phyloP scores from a whole-genome alignment of 2,329 filamentous ascomycete genomes.

The Fusarium anthophilum region DNA sequence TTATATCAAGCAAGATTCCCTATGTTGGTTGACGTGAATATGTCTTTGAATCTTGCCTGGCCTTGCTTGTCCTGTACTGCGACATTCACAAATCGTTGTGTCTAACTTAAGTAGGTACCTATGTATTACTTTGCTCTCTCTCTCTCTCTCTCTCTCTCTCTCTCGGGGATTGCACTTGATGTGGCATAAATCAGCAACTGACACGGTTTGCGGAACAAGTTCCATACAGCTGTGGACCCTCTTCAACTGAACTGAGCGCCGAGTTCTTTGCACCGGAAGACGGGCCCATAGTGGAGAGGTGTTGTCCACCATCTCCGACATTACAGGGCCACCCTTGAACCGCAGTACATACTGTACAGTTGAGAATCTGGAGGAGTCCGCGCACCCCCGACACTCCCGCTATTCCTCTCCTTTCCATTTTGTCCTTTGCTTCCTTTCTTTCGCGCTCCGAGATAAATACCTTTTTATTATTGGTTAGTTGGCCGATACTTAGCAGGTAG shows the following conservation, averaged over 20 bases:
- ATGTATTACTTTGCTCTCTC: not conserved
- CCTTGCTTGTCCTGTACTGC: not conserved
- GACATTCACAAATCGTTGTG: not conserved
- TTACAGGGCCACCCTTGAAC: slow-evolving; percentile 25
- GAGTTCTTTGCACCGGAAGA: slow-evolving; percentile 23
- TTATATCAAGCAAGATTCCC: not conserved
- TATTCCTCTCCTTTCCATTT: slow-evolving; percentile 5
- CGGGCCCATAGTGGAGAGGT: slow-evolving; percentile 33
- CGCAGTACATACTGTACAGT: slow-evolving; percentile 2
- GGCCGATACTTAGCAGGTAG: not conserved
- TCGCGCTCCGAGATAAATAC: not conserved
- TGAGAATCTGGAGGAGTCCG: slow-evolving; percentile 37
- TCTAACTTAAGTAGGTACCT: not conserved
- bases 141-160: not conserved
- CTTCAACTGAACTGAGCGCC: slow-evolving; percentile 20
- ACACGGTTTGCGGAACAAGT: slow-evolving; percentile 15
- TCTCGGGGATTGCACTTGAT: slow-evolving; percentile 33
- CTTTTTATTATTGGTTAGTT: not conserved
- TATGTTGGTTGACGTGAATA: not conserved
- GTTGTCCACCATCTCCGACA: slow-evolving; percentile 40
- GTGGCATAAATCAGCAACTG: slow-evolving; percentile 35
- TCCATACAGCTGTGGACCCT: slow-evolving; percentile 21
- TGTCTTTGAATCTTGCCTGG: not conserved
- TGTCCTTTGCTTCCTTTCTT: slow-evolving; percentile 9
- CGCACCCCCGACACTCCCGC: slow-evolving; percentile 33